phyloP scores from a whole-genome alignment of 345 rosid genomes.

The Kernera saxatilis region DNA sequence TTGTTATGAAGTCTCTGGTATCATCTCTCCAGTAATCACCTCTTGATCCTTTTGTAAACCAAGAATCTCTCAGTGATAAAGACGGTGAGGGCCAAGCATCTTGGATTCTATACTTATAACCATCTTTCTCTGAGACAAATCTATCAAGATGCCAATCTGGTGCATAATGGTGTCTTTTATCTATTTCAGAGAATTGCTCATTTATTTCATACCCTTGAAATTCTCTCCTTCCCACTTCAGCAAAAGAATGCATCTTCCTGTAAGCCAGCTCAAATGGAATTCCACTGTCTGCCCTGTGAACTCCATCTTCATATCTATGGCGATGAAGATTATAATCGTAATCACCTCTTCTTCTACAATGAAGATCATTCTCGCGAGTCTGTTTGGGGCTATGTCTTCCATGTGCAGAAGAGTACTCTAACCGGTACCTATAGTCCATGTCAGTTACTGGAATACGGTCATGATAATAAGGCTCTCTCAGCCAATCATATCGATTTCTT shows the following conservation, averaged over 20 bases:
- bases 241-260: slow-evolving; percentile 27
- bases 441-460: slow-evolving; percentile 26
- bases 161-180: slow-evolving; percentile 25
- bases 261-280: slow-evolving; percentile 24
- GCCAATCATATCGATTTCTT: slow-evolving; percentile 19
- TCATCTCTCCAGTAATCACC: slow-evolving; percentile 8
- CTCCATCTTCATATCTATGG: slow-evolving; percentile 21
- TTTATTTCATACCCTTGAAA: slow-evolving; percentile 30
- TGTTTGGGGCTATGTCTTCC: slow-evolving; percentile 22
- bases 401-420: slow-evolving; percentile 24
- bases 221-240: slow-evolving; percentile 26
- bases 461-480: slow-evolving; percentile 12
- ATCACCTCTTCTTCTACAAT: slow-evolving; percentile 25
- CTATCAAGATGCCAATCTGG: slow-evolving; percentile 33
- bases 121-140: slow-evolving; percentile 27
- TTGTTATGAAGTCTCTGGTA: slow-evolving; percentile 11
- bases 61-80: slow-evolving; percentile 26
- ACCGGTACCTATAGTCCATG: slow-evolving; percentile 23
- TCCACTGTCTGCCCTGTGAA: slow-evolving; percentile 22
- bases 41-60: slow-evolving; percentile 25
- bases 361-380: slow-evolving; percentile 25
- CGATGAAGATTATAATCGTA: slow-evolving; percentile 23
- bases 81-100: slow-evolving; percentile 23
- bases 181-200: slow-evolving; percentile 28
- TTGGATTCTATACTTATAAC: slow-evolving; percentile 23